Percentiles rank a stretch among this genome's conserved stretches.
Evolutionary conservation across 1,139 yeast species (phyloP).

Genomic region (Magnusiomyces suaveolens): DNA sequence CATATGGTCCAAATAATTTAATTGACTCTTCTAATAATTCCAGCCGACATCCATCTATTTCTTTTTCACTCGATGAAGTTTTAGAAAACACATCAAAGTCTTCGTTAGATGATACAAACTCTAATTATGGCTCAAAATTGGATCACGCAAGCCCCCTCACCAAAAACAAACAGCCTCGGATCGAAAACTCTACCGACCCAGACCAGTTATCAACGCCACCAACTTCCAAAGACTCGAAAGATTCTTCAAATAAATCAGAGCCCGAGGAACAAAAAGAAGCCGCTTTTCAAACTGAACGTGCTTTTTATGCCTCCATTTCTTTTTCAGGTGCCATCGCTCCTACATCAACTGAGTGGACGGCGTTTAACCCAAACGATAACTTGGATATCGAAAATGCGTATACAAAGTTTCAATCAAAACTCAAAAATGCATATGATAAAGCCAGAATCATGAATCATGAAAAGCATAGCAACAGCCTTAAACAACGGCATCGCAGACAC

Average conservation of each 20-base stretch:
- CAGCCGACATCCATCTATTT: background rate
- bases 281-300: conserved; percentile 8
- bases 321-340: conserved; percentile 27
- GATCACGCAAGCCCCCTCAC: background rate
- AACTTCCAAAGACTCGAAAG: background rate
- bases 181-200: background rate
- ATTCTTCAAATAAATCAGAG: background rate
- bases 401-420: conserved; percentile 4
- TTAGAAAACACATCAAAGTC: background rate
- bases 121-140: background rate
- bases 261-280: background rate
- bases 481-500: background rate
- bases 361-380: conserved; percentile 34
- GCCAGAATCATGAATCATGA: background rate
- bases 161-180: background rate
- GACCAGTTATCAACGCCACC: background rate
- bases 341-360: conserved; percentile 27
- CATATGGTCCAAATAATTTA: background rate
- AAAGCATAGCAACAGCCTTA: background rate
- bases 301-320: conserved; percentile 16
- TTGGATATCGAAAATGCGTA: conserved; percentile 19
- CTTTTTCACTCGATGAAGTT: background rate
- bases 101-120: background rate
- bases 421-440: conserved; percentile 6
- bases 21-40: background rate